Base-by-base conservation (phyloP, 1,284 basidiomycete genomes). In the Baeospora myosura region DNA sequence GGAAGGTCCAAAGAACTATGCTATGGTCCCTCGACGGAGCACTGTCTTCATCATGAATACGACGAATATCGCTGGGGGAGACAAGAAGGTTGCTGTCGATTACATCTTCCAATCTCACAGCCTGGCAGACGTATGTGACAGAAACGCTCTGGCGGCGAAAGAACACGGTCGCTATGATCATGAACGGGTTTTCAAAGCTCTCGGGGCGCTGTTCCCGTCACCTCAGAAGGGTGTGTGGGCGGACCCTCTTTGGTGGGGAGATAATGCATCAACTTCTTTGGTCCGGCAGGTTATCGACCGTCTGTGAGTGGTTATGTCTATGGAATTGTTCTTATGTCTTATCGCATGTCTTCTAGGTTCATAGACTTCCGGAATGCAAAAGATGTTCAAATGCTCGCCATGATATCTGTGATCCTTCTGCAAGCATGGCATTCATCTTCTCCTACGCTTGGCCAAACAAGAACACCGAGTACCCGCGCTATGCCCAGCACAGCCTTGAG, bases 301-400 rank as follows among this genome's bases (percentile, higher is more conserved):
- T 51, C 43, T 78, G 76, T 76, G 41, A 51, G 74, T 64, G n/a
- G n/a, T n/a, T n/a, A n/a, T n/a, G n/a, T n/a, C n/a, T n/a, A n/a
- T n/a, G n/a, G n/a, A n/a, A n/a, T n/a, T n/a, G n/a, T n/a, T n/a
- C n/a, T n/a, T n/a, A n/a, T n/a, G n/a, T n/a, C n/a, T n/a, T n/a
- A n/a, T n/a, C n/a, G n/a, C n/a, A n/a, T n/a, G n/a, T n/a, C n/a
- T 31, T 42, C 31, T 44, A 91, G 87, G 45, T 81, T 90, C 49
- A 53, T 62, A 1, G 74, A 85, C 46, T 69, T 89, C 24, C 71
- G 76, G 4, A 68, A 66, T 18, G 66, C 68, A 22, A 84, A 77
- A 50, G 88, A 94, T 54, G 60, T 91, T 0, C 88, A 93, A 53
- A 82, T 90, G 68, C 69, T 94, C 3, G 87, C 85, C 0, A 81